Evolutionary conservation across 2,329 filamentous ascomycete species (phyloP), one percentile per base, ranked within the genome.

Genomic region (Mariannaea sp.): DNA sequence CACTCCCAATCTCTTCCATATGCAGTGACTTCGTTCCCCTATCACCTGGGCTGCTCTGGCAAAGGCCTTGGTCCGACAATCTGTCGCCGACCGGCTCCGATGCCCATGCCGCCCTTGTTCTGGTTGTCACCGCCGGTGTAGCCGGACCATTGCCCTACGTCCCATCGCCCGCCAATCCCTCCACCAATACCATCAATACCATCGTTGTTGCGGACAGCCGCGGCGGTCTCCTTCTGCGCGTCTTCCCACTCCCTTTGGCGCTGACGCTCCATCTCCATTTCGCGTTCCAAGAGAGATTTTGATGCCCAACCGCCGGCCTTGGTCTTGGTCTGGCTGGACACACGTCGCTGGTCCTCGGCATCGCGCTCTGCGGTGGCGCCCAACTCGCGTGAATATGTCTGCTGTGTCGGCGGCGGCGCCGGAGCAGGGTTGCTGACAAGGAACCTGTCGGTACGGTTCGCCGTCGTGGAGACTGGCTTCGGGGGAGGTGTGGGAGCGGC

Each of bases 191-290:
- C 87, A 19, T 87, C 84, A 12, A 81, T 78, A 13, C 77, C 78
- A 8, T 78, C 79, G 1, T 73, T 71, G 14, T 80, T 75, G 27
- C 76, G 77, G 5, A 77, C 76, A 0, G 82, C 79, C 49, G 79
- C 79, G 17, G 83, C 81, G 14, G 84, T 82, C 59, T 82, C 83
- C 65, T 84, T 78, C 71, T 93, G 90, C 1, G 84, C 77, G 57
- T 89, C 84, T 70, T 94, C 89, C 90, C 90, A 92, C 69, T 92
- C 89, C 50, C 79, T 80, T 73, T 92, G 89, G 12, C 88, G 78
- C 73, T 90, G 83, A 7, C 89, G 79, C 71, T 92, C 89, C 68
- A 87, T 78, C 70, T 92, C 88, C 87, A 92, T 91, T 71, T 92
- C 89, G 22, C 87, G 83, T 72, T 92, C 89, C 1, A 92, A 80